Evolutionary conservation across 2,329 filamentous ascomycete genomes (phyloP).

Genomic region (Blastomyces gilchristii): DNA sequence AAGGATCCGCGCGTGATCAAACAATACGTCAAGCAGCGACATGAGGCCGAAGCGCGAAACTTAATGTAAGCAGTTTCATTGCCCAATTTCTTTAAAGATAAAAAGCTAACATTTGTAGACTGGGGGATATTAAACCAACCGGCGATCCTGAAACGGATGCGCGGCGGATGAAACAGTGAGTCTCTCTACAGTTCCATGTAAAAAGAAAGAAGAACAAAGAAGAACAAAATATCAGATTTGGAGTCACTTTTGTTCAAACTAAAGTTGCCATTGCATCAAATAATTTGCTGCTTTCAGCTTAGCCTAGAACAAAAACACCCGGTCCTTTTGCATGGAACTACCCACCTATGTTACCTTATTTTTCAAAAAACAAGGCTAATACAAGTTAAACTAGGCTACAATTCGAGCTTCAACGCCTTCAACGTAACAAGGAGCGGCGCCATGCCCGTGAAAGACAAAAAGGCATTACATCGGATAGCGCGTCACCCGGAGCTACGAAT

Average conservation of each 20-base stretch:
- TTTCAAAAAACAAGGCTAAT: conserved; percentile 12
- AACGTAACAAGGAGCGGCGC: conserved; percentile 83
- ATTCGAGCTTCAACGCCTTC: conserved; percentile 69
- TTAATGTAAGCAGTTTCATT: conserved; percentile 50
- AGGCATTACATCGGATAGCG: conserved; percentile 38
- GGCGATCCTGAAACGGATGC: conserved; percentile 57
- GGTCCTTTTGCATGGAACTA: neutral
- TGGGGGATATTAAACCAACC: conserved; percentile 53
- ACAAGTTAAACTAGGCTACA: conserved; percentile 45
- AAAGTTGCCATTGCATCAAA: neutral
- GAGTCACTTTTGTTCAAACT: neutral
- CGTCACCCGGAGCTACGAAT: conserved; percentile 37
- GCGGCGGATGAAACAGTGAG: conserved; percentile 49
- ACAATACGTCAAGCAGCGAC: conserved; percentile 72
- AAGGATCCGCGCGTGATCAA: conserved; percentile 79
- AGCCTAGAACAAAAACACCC: neutral
- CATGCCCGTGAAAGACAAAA: conserved; percentile 88
- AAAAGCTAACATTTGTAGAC: conserved; percentile 29
- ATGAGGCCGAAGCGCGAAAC: conserved; percentile 58
- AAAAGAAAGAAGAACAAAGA: neutral
- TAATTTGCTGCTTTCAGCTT: neutral
- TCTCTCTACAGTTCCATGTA: conserved; percentile 3
- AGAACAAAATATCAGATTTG: neutral
- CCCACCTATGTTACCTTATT: conserved; percentile 2
- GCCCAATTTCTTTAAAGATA: conserved; percentile 6